Evolutionary conservation across 2,329 filamentous ascomycete species (phyloP), one percentile per base, ranked within the genome.

Genomic region (Apiospora sp.): DNA sequence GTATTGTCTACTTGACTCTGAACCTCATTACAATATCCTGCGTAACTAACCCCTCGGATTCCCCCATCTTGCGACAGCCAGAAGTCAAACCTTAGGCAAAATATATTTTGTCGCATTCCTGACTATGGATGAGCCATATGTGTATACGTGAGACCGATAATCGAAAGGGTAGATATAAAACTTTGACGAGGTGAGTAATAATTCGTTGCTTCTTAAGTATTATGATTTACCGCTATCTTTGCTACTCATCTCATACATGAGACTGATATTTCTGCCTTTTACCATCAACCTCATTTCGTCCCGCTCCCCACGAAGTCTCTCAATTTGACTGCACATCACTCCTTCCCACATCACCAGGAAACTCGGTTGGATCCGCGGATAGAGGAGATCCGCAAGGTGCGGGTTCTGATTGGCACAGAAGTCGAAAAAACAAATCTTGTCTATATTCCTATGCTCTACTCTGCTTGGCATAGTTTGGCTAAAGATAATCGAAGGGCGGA

Each of bases 201-300:
- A 41, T 64, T 64, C 19, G 30, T n/a, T 64, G 34, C 10, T 24
- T 41, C 4, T 41, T 12, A 64, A 24, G 34, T 64, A n/a, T 64
- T 41, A 64, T 37, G 13, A 64, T 41, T n/a, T 64, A 41, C 34
- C 34, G 58, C 34, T 64, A 14, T 64, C 30, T 41, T 64, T 34
- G 22, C 58, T 64, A 64, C 58, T 41, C 58, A 64, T 64, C 41
- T 41, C 58, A 64, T 64, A 64, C 58, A 64, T 64, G 58, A 41
- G 58, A 19, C 19, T 51, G 6, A 27, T n/a, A n/a, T 24, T 13
- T 37, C 30, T 37, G 58, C 34, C 19, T 64, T 41, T n/a, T 34
- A 64, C 34, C 34, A 41, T 41, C 58, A 41, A 64, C 10, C 19
- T 34, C 22, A n/a, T 14, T 14, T 37, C 14, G 7, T 10, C 16